phyloP scores from a whole-genome alignment of 345 rosid species.

The Reutealis trisperma region DNA sequence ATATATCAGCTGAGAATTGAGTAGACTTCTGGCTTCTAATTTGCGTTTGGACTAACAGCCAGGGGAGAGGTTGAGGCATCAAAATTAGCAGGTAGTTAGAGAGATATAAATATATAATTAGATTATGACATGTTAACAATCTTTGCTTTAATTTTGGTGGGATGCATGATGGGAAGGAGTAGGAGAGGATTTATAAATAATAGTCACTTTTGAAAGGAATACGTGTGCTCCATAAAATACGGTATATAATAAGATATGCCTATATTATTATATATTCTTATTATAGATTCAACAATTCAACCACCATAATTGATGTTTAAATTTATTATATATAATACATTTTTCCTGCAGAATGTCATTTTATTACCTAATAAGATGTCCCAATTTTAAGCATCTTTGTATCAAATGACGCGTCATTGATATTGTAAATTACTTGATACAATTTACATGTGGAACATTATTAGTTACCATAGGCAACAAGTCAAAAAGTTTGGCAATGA shows the following conservation, averaged over 20 bases:
- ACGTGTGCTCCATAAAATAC: not conserved
- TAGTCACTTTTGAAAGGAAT: not conserved
- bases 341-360: no score
- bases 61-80: not conserved
- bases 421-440: no score
- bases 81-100: not conserved
- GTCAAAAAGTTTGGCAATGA: no score
- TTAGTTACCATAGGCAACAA: no score
- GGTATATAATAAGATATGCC: not conserved
- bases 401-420: no score
- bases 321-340: no score
- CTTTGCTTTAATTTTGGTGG: constrained; percentile 14
- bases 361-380: no score
- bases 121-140: constrained; percentile 50
- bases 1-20: not conserved
- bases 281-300: no score
- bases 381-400: no score
- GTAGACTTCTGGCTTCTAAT: not conserved
- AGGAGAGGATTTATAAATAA: not conserved
- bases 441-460: no score
- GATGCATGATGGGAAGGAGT: constrained; percentile 27
- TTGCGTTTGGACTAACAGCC: not conserved
- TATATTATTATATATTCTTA: no score
- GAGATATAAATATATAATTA: not conserved
- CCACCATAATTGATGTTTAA: no score